phyloP scores from a whole-genome alignment of 495 filamentous ascomycete species.

The Penicillium crystallinum region DNA sequence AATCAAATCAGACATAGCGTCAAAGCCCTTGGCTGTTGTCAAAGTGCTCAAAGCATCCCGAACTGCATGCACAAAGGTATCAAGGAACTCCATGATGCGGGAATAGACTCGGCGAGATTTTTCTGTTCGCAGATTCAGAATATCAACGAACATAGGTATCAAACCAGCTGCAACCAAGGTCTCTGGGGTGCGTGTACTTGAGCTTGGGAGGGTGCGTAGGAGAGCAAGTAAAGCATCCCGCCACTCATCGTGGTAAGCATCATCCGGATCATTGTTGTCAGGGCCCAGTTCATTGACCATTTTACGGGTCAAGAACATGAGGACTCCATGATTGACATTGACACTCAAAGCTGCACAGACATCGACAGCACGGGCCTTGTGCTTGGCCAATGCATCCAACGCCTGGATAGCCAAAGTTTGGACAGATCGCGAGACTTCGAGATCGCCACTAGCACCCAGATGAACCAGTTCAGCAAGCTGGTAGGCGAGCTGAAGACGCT shows the following conservation, averaged over 20 bases:
- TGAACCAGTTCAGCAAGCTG: conserved; percentile 90
- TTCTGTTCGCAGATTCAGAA: conserved; percentile 74
- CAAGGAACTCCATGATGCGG: conserved; percentile 77
- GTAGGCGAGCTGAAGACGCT: conserved; percentile 82
- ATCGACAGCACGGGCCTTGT: conserved; percentile 70
- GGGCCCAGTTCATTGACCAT: conserved; percentile 72
- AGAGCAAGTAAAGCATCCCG: conserved; percentile 81
- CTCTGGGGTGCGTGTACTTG: conserved; percentile 64
- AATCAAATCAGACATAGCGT: conserved; percentile 79
- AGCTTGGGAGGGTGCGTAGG: conserved; percentile 64
- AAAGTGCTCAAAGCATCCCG: conserved; percentile 75
- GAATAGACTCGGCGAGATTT: conserved; percentile 78
- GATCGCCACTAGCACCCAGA: conserved; percentile 58
- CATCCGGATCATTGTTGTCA: conserved; percentile 52
- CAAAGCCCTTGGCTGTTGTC: conserved; percentile 73
- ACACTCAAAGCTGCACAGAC: conserved; percentile 81
- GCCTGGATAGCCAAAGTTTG: conserved; percentile 80
- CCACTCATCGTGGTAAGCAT: conserved; percentile 71
- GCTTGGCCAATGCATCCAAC: conserved; percentile 74
- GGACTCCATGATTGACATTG: conserved; percentile 91
- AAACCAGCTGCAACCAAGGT: conserved; percentile 80
- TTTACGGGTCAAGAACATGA: conserved; percentile 91
- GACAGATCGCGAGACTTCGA: conserved; percentile 60
- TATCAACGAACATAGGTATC: conserved; percentile 82
- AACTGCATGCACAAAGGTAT: conserved; percentile 75